phyloP scores from a whole-genome alignment of 2,329 filamentous ascomycete species.

The Cordyceps cicadae region DNA sequence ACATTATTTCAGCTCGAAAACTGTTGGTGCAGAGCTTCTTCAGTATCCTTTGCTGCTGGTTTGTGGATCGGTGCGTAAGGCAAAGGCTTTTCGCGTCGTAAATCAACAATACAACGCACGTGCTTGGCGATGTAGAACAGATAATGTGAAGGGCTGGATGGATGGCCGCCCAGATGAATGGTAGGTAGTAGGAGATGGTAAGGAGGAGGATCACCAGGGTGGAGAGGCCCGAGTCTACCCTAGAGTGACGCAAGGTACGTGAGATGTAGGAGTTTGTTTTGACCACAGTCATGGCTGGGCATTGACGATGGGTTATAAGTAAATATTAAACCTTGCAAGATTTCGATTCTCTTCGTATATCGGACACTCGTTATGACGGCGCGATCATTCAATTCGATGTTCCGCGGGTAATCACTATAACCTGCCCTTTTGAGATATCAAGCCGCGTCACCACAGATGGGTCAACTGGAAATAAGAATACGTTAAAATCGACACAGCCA shows the following conservation, averaged over 20 bases:
- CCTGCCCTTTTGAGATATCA: background rate
- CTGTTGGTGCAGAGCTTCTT: background rate
- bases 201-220: background rate
- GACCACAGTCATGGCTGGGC: background rate
- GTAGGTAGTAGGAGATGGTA: background rate
- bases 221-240: slow-evolving; percentile 4
- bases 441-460: background rate
- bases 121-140: background rate
- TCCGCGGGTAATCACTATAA: background rate
- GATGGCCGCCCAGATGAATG: background rate
- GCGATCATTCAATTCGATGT: background rate
- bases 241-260: background rate
- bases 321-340: no score
- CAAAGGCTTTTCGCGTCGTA: background rate
- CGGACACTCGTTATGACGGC: background rate
- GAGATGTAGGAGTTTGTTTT: background rate
- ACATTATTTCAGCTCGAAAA: background rate
- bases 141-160: background rate
- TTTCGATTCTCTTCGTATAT: background rate
- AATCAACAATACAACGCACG: background rate
- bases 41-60: background rate
- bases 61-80: background rate
- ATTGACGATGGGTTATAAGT: background rate
- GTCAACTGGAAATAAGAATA: background rate
- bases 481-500: background rate